Conservation (phyloP, 2,329 filamentous ascomycete genomes). For the Eutypella sp. region DNA sequence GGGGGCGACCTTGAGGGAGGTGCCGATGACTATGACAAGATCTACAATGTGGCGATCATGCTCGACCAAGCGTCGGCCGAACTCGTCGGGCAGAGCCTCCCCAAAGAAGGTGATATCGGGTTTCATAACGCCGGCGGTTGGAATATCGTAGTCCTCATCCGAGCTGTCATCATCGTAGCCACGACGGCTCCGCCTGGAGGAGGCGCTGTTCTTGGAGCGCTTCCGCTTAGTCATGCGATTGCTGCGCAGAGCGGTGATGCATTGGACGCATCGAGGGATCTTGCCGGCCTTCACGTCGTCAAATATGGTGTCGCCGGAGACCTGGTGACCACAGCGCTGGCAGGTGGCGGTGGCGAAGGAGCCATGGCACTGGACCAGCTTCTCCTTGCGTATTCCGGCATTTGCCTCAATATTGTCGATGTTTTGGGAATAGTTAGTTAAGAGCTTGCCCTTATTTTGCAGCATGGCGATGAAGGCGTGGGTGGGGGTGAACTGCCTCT, state of each 20-base stretch:
- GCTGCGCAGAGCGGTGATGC: constrained; percentile 50
- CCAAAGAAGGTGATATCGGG: constrained; percentile 98
- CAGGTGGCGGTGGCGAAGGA: constrained; percentile 92
- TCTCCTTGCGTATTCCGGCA: constrained; percentile 74
- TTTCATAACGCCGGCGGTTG: constrained; percentile 78
- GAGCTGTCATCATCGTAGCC: constrained; percentile 42
- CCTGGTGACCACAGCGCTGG: constrained; percentile 71
- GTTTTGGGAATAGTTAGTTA: constrained; percentile 98
- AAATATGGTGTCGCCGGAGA: constrained; percentile 73
- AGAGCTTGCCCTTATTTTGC: constrained; percentile 79
- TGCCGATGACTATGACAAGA: constrained; percentile 92
- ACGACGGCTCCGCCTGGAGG: constrained; percentile 29
- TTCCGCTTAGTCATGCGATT: constrained; percentile 51
- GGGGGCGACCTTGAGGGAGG: constrained; percentile 89
- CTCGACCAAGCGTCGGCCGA: constrained; percentile 74
- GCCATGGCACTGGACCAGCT: constrained; percentile 92
- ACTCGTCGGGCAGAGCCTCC: constrained; percentile 79
- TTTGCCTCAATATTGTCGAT: constrained; percentile 93
- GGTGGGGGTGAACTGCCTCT: constrained; percentile 79
- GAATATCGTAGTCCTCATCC: constrained; percentile 58
- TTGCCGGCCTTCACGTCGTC: constrained; percentile 69
- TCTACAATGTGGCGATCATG: constrained; percentile 78
- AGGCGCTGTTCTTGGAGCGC: constrained; percentile 43
- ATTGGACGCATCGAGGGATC: constrained; percentile 74
- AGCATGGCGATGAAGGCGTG: constrained; percentile 90